Conservation (phyloP, 495 filamentous ascomycete species). For the Xylaria acuta region DNA sequence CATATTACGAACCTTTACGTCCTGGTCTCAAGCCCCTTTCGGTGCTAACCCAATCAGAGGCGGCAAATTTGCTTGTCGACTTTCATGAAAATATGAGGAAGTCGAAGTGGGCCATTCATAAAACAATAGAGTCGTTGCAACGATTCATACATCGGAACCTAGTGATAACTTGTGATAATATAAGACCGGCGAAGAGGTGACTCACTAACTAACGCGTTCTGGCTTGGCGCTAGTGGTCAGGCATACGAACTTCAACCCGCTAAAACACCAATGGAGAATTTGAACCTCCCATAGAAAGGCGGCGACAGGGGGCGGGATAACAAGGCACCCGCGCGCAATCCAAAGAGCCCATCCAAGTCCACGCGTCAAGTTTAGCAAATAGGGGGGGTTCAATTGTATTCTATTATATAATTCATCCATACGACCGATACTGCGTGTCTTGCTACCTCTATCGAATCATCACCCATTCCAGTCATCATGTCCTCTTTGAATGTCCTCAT, state of each 20-base stretch:
- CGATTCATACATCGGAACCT: background rate
- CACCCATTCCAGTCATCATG: conserved; percentile 16
- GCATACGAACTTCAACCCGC: background rate
- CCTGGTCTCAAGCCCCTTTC: background rate
- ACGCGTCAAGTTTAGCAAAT: background rate
- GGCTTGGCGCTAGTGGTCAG: background rate
- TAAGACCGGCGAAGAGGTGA: background rate
- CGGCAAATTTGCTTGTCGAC: background rate
- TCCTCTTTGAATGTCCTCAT: conserved; percentile 41
- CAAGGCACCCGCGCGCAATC: background rate
- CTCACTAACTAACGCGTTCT: background rate
- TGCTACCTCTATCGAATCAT: background rate
- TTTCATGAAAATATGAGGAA: background rate
- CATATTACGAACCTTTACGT: background rate
- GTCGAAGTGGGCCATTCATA: background rate
- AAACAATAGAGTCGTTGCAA: background rate
- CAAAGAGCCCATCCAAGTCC: background rate
- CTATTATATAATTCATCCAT: background rate
- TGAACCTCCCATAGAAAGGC: background rate
- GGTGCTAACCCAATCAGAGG: background rate
- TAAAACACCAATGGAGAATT: background rate
- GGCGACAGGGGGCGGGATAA: background rate
- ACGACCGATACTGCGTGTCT: background rate
- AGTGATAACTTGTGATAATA: background rate
- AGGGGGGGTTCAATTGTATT: background rate